Percentiles rank a stretch among this genome's conserved stretches.
These are phyloP conservation scores for Phyllosticta citriasiana DNA, from an alignment of 2,329 filamentous ascomycete species.

Conservation along the genomic window DNA sequence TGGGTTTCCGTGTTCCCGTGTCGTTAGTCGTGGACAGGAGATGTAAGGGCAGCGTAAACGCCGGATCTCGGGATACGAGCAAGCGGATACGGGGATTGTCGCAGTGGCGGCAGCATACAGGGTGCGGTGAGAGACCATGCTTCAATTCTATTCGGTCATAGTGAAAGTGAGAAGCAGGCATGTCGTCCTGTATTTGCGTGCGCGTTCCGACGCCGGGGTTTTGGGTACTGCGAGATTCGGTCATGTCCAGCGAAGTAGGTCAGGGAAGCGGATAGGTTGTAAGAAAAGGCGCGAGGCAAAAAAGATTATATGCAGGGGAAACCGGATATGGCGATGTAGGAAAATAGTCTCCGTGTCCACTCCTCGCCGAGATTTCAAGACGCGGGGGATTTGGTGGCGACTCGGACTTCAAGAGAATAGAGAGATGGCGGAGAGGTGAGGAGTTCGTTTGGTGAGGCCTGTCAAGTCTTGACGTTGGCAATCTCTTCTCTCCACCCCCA, in stretches of 20 bases:
- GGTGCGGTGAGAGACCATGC: neutral
- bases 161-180: neutral
- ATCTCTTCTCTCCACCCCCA: slow-evolving; percentile 41
- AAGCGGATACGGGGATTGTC: neutral
- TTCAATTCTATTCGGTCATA: neutral
- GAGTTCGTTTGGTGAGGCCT: neutral
- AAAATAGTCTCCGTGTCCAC: neutral
- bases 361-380: neutral
- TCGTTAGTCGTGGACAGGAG: neutral
- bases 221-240: neutral
- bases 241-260: neutral
- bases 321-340: neutral
- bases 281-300: neutral
- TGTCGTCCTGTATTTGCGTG: neutral
- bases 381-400: neutral
- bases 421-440: neutral
- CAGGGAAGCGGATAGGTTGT: neutral
- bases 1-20: neutral
- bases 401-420: neutral
- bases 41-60: neutral
- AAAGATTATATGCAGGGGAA: neutral
- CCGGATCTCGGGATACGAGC: neutral
- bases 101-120: neutral
- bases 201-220: neutral
- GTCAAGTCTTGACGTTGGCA: slow-evolving; percentile 26